Base-by-base conservation (phyloP, 495 filamentous ascomycete species). In the Schizothecium vesticola region DNA sequence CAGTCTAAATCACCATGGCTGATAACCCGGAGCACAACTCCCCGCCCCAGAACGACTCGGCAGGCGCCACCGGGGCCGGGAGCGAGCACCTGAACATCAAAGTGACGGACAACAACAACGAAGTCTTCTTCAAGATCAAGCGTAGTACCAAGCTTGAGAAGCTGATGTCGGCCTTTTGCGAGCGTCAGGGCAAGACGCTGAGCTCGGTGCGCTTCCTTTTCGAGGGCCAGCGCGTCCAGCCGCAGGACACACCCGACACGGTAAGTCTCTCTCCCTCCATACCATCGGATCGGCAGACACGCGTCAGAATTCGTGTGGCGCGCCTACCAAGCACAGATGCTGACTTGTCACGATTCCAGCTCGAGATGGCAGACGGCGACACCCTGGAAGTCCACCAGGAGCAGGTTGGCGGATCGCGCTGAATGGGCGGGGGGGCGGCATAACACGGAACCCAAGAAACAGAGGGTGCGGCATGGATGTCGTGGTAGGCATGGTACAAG, bases 111-210 rank as follows among this genome's bases (percentile, higher is more conserved):
- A 97, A 97, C 82, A 97, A 99, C 83, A 99, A 99, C 74, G 96
- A 99, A 73, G 96, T 99, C 71, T 99, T 99, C 80, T 99, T 99
- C 85, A 99, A 99, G 85, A 99, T 99, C 81, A 99, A 99, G 88
- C 91, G 94, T 6, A 93, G 91, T 6, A 99, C 96, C 0, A 89
- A 91, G 74, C 87, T 99, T 29, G 94, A 96, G 82, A 99, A 99
- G 84, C 81, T 99, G 55, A 99, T 99, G 96, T 92, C 94, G 69
- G 96, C 96, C 21, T 99, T 98, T 80, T 99, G 96, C 77, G 96
- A 98, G 69, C 88, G 96, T 2, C 93, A 97, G 72, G 96, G 96
- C 72, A 98, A 97, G 85, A 84, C 88, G 13, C 79, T 86, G 4
- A 84, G 84, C n/a, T 92, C 89, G 3, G 95, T 97, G 36, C 90